Evolutionary conservation across 2,329 filamentous ascomycete species (phyloP).

Genomic region (Calonectria honghensis): DNA sequence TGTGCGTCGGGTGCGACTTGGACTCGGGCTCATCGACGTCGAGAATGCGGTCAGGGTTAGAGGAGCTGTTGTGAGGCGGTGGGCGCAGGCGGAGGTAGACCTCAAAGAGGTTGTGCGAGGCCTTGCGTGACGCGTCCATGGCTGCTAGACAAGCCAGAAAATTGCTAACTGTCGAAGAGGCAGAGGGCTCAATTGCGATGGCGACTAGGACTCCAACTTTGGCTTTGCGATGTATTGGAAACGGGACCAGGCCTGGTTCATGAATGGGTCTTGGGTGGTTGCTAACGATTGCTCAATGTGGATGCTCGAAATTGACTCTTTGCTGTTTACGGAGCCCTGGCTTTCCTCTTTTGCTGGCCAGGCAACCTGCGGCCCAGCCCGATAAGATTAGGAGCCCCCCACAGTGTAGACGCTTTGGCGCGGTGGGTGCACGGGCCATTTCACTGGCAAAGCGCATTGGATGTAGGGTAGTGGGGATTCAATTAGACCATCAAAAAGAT

Average conservation of each 20-base stretch:
- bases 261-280: constrained; percentile 45
- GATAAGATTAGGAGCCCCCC: constrained; percentile 35
- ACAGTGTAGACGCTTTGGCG: background rate
- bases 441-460: background rate
- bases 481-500: background rate
- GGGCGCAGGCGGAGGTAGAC: constrained; percentile 91
- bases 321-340: constrained; percentile 39
- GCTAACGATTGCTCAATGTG: constrained; percentile 32
- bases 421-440: background rate
- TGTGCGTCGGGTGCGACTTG: constrained; percentile 75
- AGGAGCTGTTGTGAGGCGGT: constrained; percentile 70
- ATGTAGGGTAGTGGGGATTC: background rate
- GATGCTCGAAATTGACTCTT: constrained; percentile 38
- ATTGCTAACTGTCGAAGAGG: background rate
- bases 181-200: background rate
- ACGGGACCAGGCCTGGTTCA: constrained; percentile 49
- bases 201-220: constrained; percentile 27
- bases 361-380: constrained; percentile 46
- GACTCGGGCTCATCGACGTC: constrained; percentile 79
- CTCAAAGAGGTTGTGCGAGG: constrained; percentile 82
- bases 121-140: constrained; percentile 64
- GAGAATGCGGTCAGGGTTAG: constrained; percentile 80
- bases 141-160: constrained; percentile 29
- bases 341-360: constrained; percentile 45
- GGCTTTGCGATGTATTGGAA: constrained; percentile 39